Conservation (phyloP, 352 stramenopile genomes). For the Phytophthora pinifolia region DNA sequence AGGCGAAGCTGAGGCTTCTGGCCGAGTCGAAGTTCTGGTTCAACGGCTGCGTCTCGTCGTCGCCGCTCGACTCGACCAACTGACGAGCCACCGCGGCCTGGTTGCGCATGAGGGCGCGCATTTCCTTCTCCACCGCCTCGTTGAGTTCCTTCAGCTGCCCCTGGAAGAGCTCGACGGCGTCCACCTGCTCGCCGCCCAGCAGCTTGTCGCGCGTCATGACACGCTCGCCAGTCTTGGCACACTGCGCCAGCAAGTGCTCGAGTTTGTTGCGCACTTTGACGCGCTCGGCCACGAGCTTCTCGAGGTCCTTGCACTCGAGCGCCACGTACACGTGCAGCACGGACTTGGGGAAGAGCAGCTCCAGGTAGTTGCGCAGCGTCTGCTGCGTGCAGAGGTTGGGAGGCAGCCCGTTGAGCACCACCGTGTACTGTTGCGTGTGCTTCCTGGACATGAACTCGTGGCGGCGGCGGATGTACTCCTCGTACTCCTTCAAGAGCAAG, state of each 20-base stretch:
- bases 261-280: constrained; percentile 70
- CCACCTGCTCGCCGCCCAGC: constrained; percentile 50
- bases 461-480: constrained; percentile 68
- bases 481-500: constrained; percentile 67
- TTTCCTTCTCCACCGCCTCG: constrained; percentile 73
- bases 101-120: constrained; percentile 64
- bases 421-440: constrained; percentile 70
- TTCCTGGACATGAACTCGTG: constrained; percentile 77
- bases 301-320: constrained; percentile 70
- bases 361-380: constrained; percentile 76
- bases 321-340: constrained; percentile 75
- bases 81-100: constrained; percentile 60
- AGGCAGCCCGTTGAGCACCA: constrained; percentile 77
- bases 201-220: constrained; percentile 42
- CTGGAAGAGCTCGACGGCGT: constrained; percentile 75
- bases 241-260: constrained; percentile 62
- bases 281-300: constrained; percentile 71
- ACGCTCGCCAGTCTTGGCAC: constrained; percentile 62
- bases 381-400: constrained; percentile 71
- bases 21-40: constrained; percentile 29
- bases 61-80: constrained; percentile 51
- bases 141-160: constrained; percentile 73
- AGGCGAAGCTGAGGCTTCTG: constrained; percentile 29
- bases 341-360: constrained; percentile 69
- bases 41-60: constrained; percentile 29